phyloP scores from a whole-genome alignment of 2,329 filamentous ascomycete genomes.

The Ophiocordyceps sinensis region DNA sequence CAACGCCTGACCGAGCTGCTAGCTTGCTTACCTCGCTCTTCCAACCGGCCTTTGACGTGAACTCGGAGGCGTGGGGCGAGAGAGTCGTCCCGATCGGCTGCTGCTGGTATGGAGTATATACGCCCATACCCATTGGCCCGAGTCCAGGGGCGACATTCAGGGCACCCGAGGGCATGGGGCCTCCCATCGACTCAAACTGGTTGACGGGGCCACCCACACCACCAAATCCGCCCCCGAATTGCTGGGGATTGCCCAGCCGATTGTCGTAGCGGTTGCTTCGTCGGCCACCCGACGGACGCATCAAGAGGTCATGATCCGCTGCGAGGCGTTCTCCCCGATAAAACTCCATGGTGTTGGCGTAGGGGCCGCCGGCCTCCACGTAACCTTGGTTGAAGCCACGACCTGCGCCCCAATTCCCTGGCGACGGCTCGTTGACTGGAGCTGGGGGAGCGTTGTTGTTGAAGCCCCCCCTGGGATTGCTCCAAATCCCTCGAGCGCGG shows the following conservation, averaged over 20 bases:
- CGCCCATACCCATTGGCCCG: constrained; percentile 23
- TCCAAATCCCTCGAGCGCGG: constrained; percentile 43
- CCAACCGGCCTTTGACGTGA: constrained; percentile 44
- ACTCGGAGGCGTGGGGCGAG: constrained; percentile 62
- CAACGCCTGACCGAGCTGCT: background rate
- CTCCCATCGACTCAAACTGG: constrained; percentile 22
- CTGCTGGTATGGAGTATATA: constrained; percentile 36
- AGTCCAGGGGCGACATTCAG: constrained; percentile 19
- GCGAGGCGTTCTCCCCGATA: constrained; percentile 31
- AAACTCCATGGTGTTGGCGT: constrained; percentile 19
- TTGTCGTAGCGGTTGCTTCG: constrained; percentile 33
- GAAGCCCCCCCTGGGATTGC: constrained; percentile 28
- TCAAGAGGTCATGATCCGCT: constrained; percentile 32
- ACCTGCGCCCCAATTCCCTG: constrained; percentile 29
- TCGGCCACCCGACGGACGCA: constrained; percentile 26
- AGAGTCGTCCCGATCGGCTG: constrained; percentile 49
- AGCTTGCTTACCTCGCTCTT: constrained; percentile 34
- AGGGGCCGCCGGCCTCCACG: constrained; percentile 23
- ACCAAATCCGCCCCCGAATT: constrained; percentile 19
- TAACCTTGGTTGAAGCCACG: constrained; percentile 24
- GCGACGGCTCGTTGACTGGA: constrained; percentile 20
- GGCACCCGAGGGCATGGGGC: constrained; percentile 17
- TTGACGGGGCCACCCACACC: constrained; percentile 11
- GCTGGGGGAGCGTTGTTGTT: constrained; percentile 17
- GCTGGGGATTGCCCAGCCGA: constrained; percentile 22